A percentile compares a stretch with the other conserved stretches of the same genome.
phyloP scores from a whole-genome alignment of 1,284 basidiomycete species.

The Butyriboletus appendiculatus region DNA sequence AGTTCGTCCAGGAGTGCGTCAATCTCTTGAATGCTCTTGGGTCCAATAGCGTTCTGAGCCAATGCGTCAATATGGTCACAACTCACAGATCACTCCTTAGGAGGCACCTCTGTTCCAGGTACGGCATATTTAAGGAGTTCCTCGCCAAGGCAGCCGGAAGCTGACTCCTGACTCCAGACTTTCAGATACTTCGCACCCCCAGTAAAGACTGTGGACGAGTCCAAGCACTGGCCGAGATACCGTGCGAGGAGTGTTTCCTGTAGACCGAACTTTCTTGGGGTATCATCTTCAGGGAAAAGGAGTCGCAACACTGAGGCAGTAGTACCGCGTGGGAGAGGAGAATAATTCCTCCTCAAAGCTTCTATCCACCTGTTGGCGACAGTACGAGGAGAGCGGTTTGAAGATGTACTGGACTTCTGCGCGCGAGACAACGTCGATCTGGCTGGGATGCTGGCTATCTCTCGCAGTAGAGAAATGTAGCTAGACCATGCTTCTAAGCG shows the following conservation, averaged over 20 bases:
- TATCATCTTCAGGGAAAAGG: slow-evolving; percentile 82
- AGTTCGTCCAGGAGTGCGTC: slow-evolving; percentile 73
- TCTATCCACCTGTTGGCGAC: slow-evolving; percentile 51
- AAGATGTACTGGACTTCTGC: slow-evolving; percentile 20
- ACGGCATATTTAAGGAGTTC: slow-evolving; percentile 50
- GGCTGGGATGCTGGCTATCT: slow-evolving; percentile 41
- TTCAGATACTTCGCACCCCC: slow-evolving; percentile 36
- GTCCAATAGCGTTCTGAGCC: slow-evolving; percentile 30
- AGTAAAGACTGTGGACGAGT: slow-evolving; percentile 38
- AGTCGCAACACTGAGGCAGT: slow-evolving; percentile 64
- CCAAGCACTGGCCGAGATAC: slow-evolving; percentile 54
- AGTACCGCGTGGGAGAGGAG: slow-evolving; percentile 49
- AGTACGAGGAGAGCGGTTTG: slow-evolving; percentile 38
- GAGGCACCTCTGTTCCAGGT: slow-evolving; percentile 20
- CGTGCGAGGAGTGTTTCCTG: slow-evolving; percentile 68
- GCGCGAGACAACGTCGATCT: slow-evolving; percentile 20
- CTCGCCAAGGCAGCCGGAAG: slow-evolving; percentile 68
- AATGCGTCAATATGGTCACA: slow-evolving; percentile 9
- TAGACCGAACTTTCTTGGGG: slow-evolving; percentile 68
- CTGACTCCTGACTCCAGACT: slow-evolving; percentile 51
- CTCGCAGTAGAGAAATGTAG: slow-evolving; percentile 47
- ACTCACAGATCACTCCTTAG: background rate
- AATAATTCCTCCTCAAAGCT: slow-evolving; percentile 43
- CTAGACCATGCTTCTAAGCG: slow-evolving; percentile 31
- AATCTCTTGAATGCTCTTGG: slow-evolving; percentile 49